phyloP scores from a whole-genome alignment of 805 yeast genomes.

The Hagleromyces aurorensis region DNA sequence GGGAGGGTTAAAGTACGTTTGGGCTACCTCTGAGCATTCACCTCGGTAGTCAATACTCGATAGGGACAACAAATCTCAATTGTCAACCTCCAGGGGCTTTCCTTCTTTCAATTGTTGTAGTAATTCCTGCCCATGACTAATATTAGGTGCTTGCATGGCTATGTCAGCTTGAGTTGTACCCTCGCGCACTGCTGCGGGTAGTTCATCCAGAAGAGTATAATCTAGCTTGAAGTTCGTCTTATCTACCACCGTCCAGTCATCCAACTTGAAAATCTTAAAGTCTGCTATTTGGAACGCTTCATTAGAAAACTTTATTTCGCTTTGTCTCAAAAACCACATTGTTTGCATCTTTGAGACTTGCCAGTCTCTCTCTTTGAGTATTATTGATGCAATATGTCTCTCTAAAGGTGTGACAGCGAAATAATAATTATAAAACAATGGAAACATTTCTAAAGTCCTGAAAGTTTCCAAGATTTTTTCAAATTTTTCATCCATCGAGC shows the following conservation, averaged over 20 bases:
- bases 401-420: slow-evolving; percentile 37
- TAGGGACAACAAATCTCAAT: too few relatives aligned
- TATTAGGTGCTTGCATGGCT: slow-evolving; percentile 1
- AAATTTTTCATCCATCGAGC: slow-evolving; percentile 3
- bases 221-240: slow-evolving; percentile 36
- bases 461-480: slow-evolving; percentile 22
- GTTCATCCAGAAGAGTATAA: slow-evolving; percentile 20
- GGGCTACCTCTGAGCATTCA: too few relatives aligned
- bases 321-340: slow-evolving; percentile 36
- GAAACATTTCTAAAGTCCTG: slow-evolving; percentile 28
- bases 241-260: slow-evolving; percentile 38
- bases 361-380: slow-evolving; percentile 35
- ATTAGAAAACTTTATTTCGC: slow-evolving; percentile 32
- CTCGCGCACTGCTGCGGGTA: slow-evolving; percentile 2
- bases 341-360: slow-evolving; percentile 27
- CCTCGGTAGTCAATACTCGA: too few relatives aligned
- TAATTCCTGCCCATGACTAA: slow-evolving; percentile 25
- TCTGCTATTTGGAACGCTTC: slow-evolving; percentile 38
- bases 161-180: slow-evolving; percentile 3
- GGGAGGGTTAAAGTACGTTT: too few relatives aligned
- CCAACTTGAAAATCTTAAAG: slow-evolving; percentile 37
- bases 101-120: slow-evolving; percentile 26
- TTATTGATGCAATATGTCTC: slow-evolving; percentile 30
- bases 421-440: slow-evolving; percentile 39
- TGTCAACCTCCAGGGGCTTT: slow-evolving; percentile 6